Percentiles rank a stretch among this genome's conserved stretches.
Evolutionary conservation across 306 rosid genomes (phyloP).

Genomic region (Urtica urens): DNA sequence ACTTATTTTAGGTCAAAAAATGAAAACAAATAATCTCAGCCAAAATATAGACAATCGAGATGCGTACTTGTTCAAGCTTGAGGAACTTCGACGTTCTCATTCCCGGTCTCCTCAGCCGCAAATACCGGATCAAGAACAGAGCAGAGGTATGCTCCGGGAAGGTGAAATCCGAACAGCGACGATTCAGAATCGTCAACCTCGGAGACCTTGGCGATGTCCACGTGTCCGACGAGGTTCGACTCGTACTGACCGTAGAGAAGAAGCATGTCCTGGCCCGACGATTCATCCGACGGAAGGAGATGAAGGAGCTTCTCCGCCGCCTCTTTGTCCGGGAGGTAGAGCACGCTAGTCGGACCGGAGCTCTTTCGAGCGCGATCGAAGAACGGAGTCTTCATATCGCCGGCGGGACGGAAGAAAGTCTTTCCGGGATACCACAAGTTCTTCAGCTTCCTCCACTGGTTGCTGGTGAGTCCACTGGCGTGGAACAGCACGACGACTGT

Average conservation of each 20-base stretch:
- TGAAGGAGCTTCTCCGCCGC: constrained; percentile 5
- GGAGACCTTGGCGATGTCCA: not conserved
- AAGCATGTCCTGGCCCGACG: constrained; percentile 4
- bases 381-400: constrained; percentile 6
- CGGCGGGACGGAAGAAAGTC: not conserved
- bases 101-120: constrained; percentile 1
- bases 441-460: constrained; percentile 8
- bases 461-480: constrained; percentile 2
- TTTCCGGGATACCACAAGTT: constrained; percentile 2
- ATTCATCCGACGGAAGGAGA: constrained; percentile 6
- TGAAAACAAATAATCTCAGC: too few relatives aligned
- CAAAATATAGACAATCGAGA: too few relatives aligned
- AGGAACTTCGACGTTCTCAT: too few relatives aligned
- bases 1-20: too few relatives aligned
- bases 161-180: not conserved
- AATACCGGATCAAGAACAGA: constrained; percentile 2
- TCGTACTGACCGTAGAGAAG: not conserved
- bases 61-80: too few relatives aligned
- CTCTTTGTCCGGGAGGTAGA: constrained; percentile 17
- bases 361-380: not conserved
- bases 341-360: not conserved
- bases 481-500: constrained; percentile 2
- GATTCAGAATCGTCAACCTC: not conserved
- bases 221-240: not conserved
- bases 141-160: not conserved